Percentiles rank a stretch among this genome's conserved stretches.
phyloP scores from a whole-genome alignment of 2,329 filamentous ascomycete genomes.

The Neopestalotiopsis sp. region DNA sequence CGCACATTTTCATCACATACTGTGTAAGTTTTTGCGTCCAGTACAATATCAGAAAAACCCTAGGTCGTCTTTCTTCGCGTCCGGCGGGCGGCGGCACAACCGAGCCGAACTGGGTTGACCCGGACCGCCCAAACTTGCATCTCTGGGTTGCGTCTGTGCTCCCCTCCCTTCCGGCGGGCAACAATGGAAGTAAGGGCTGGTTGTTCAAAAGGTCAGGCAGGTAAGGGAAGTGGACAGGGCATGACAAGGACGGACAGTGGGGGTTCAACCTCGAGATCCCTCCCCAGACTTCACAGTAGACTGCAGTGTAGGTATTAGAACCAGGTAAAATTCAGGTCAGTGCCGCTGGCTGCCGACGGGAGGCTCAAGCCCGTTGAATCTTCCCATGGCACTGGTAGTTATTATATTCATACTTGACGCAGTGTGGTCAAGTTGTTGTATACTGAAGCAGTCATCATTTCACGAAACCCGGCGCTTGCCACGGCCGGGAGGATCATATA shows the following conservation, averaged over 20 bases:
- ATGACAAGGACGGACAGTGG: too few species aligned
- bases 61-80: neutral
- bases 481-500: too few species aligned
- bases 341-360: neutral
- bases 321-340: too few species aligned
- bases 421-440: too few species aligned
- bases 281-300: too few species aligned
- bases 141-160: slow-evolving; percentile 1
- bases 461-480: too few species aligned
- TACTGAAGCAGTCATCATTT: too few species aligned
- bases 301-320: too few species aligned
- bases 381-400: neutral
- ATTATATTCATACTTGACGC: neutral
- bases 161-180: neutral
- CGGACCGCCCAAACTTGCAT: neutral
- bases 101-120: neutral
- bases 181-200: neutral
- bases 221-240: neutral
- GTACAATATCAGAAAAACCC: neutral
- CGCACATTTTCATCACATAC: neutral
- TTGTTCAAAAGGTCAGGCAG: neutral
- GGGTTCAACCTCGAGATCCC: too few species aligned
- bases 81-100: neutral
- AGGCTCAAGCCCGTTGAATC: neutral
- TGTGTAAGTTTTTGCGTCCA: too few species aligned